Evolutionary conservation across 2,329 filamentous ascomycete species (phyloP).

Genomic region (Fusarium proliferatum): DNA sequence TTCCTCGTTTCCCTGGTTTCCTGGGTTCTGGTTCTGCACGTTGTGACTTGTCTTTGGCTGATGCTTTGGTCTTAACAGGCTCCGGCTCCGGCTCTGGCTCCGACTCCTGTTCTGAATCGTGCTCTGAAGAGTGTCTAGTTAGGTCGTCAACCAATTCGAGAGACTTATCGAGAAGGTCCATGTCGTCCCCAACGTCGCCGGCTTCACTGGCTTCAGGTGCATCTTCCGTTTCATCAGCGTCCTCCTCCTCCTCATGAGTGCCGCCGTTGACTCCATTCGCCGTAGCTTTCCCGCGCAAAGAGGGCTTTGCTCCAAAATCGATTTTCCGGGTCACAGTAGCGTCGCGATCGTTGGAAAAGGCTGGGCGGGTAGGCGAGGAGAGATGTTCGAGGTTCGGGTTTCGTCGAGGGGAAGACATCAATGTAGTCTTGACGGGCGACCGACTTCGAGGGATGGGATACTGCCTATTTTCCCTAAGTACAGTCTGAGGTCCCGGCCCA

Average conservation of each 20-base stretch:
- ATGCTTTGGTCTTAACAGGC: conserved; percentile 1
- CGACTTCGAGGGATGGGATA: conserved; percentile 59
- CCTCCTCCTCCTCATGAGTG: conserved; percentile 44
- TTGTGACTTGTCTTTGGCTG: conserved; percentile 8
- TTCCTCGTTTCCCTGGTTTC: conserved; percentile 35
- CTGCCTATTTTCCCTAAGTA: conserved; percentile 63
- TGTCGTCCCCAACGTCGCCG: conserved; percentile 23
- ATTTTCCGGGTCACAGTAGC: conserved; percentile 64
- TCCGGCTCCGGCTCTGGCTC: neutral
- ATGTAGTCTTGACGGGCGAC: conserved; percentile 73
- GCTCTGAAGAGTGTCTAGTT: conserved; percentile 37
- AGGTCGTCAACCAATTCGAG: conserved; percentile 55
- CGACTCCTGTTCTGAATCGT: conserved; percentile 22
- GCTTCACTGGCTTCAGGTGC: conserved; percentile 31
- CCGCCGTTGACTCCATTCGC: conserved; percentile 48
- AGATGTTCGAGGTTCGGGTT: conserved; percentile 67
- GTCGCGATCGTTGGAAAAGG: conserved; percentile 48
- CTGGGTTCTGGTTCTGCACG: neutral
- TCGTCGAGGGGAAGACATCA: conserved; percentile 70
- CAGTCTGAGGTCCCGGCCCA: conserved; percentile 64
- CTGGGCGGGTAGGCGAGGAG: conserved; percentile 61
- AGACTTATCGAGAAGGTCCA: conserved; percentile 55
- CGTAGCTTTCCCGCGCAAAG: conserved; percentile 17
- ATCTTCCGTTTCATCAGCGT: conserved; percentile 45
- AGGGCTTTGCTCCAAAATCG: conserved; percentile 57